Conservation (phyloP, 306 rosid species). For the Trifolium pratense region DNA sequence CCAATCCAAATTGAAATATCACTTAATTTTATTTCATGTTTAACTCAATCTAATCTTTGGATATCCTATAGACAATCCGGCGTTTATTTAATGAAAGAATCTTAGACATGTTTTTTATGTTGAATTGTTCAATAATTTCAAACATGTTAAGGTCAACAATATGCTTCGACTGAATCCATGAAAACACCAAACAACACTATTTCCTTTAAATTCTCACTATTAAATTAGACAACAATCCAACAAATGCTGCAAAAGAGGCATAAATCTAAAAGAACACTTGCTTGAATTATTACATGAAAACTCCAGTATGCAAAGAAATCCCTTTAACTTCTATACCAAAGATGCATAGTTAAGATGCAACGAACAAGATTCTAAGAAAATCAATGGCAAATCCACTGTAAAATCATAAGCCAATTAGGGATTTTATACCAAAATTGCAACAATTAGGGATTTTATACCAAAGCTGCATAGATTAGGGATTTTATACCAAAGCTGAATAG, state of each 20-base stretch:
- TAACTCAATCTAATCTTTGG: constrained; percentile 1
- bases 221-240: not conserved
- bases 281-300: not conserved
- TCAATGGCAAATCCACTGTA: not conserved
- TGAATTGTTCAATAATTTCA: not conserved
- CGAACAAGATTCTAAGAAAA: not conserved
- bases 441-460: not conserved
- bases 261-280: not conserved
- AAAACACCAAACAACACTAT: not conserved
- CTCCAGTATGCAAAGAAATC: not conserved
- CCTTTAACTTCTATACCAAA: not conserved
- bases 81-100: not conserved
- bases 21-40: not conserved
- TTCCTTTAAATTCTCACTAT: not conserved
- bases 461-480: not conserved
- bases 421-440: not conserved
- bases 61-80: not conserved
- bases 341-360: not conserved
- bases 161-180: not conserved
- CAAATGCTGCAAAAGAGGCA: not conserved
- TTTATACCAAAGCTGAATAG: not conserved
- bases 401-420: not conserved
- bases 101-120: not conserved
- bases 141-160: not conserved
- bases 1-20: not conserved